Percentiles rank a stretch among this genome's conserved stretches.
phyloP scores from a whole-genome alignment of 768 basidiomycete species.

The Galerina marginata region DNA sequence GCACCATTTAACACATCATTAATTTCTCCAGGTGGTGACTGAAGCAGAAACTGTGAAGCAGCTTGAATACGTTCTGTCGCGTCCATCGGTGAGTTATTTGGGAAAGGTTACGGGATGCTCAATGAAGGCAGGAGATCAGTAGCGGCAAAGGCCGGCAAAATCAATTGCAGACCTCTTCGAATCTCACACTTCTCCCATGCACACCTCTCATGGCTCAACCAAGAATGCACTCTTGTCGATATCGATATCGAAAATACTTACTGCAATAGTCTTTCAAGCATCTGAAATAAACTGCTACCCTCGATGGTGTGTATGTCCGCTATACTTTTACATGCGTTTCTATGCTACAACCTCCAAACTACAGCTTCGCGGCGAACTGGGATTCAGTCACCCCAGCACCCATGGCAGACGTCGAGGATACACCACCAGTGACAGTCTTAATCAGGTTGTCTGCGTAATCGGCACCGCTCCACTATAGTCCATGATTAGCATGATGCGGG shows the following conservation, averaged over 20 bases:
- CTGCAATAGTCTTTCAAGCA: not conserved
- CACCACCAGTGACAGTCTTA: constrained; percentile 96
- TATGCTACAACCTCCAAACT: constrained; percentile 16
- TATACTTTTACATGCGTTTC: constrained; percentile 28
- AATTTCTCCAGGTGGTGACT: constrained; percentile 95
- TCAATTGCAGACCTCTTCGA: not conserved
- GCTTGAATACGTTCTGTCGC: constrained; percentile 67
- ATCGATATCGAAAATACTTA: not conserved
- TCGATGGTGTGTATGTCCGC: constrained; percentile 17
- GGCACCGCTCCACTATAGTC: constrained; percentile 86
- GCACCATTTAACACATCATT: constrained; percentile 93
- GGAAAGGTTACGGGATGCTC: not conserved
- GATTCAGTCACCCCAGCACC: constrained; percentile 93
- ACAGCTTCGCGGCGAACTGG: constrained; percentile 66
- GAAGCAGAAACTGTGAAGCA: constrained; percentile 81
- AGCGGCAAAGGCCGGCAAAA: constrained; percentile 20
- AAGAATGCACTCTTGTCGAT: not conserved
- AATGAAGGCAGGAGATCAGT: not conserved
- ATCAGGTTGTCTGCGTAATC: constrained; percentile 91
- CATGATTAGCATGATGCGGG: constrained; percentile 20
- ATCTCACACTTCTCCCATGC: no score
- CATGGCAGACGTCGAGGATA: constrained; percentile 99
- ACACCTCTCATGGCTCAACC: no score
- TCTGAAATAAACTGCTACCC: constrained; percentile 1
- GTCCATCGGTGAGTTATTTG: constrained; percentile 48